These are phyloP conservation scores for Apiotrichum montevideense DNA, from an alignment of 1,284 basidiomycete genomes.

Conservation along the genomic window DNA sequence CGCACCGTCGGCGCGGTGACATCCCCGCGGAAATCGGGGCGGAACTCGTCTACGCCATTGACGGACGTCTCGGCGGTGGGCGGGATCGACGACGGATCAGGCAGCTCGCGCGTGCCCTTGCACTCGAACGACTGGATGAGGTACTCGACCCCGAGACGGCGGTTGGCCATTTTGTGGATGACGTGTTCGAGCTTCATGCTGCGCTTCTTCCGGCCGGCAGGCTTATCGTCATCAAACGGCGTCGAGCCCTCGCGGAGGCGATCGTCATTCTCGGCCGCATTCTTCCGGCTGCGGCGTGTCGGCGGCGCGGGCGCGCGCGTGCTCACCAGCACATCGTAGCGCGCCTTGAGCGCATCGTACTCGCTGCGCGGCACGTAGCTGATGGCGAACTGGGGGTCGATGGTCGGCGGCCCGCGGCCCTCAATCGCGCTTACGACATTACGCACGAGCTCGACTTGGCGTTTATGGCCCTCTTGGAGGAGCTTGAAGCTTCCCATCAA, in stretches of 20 bases:
- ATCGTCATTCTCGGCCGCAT: slow-evolving; percentile 6
- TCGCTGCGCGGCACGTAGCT: slow-evolving; percentile 27
- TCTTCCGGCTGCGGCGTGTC: not conserved
- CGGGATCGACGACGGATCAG: slow-evolving; percentile 25
- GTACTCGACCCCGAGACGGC: slow-evolving; percentile 42
- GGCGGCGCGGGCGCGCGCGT: slow-evolving; percentile 7
- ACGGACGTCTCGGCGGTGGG: slow-evolving; percentile 24
- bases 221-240: slow-evolving; percentile 15
- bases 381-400: slow-evolving; percentile 24
- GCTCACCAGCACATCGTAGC: slow-evolving; percentile 30
- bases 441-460: slow-evolving; percentile 30
- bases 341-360: slow-evolving; percentile 35
- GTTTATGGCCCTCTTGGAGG: slow-evolving; percentile 29
- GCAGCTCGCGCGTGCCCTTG: slow-evolving; percentile 31
- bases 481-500: slow-evolving; percentile 29
- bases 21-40: slow-evolving; percentile 36
- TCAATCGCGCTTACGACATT: slow-evolving; percentile 18
- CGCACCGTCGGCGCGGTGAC: slow-evolving; percentile 20
- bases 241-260: slow-evolving; percentile 10
- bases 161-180: slow-evolving; percentile 43
- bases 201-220: slow-evolving; percentile 28
- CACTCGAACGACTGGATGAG: slow-evolving; percentile 29
- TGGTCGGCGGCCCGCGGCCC: slow-evolving; percentile 17
- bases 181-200: slow-evolving; percentile 45
- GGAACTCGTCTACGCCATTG: slow-evolving; percentile 35